Base-by-base conservation (phyloP, 345 rosid species). In the Lagerstroemia speciosa region DNA sequence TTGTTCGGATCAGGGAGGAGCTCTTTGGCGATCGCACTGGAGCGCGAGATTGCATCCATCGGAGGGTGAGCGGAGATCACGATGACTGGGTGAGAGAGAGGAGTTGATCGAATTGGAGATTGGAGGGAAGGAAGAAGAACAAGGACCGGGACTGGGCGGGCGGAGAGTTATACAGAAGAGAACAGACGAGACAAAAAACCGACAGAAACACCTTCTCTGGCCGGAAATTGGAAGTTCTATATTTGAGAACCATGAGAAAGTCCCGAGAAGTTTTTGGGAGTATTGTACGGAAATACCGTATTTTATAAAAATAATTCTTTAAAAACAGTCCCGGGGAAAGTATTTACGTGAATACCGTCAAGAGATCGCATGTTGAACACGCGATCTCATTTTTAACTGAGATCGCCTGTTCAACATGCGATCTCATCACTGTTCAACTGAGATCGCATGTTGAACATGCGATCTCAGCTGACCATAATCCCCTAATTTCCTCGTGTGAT, bases 11-110 rank as follows among this genome's bases (percentile, higher is more conserved):
- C 31, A 27, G 22, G 20, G 52, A 65, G 33, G 9, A 36, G 48
- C 16, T 65, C 32, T 29, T 65, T 27, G 29, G 50, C 5, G 41
- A 37, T 24, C 45, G 27, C 66, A 33, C 41, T 32, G 50, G 22
- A 27, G 50, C 19, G 15, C 33, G 63, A 58, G 33, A 58, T 17
- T 12, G 63, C 34, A 5, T 58, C 63, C 63, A 58, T 58, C 11
- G 63, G 63, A 58, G 33, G n/a, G 63, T 14, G 31, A 26, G 63
- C 63, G 63, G 63, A 27, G 33, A 58, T 58, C 63, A 58, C 63
- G 63, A 58, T 2, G 19, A 30, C 63, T 3, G 33, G 10, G 6
- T 5, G 63, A 57, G 33, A 30, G 6, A 30, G 33, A 58, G 34
- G 26, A 3, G 57, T 50, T n/a, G 27, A 50, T 50, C 57, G 26